Conservation (phyloP, 1,284 basidiomycete species). For the Cryptococcus jaspeensis region DNA sequence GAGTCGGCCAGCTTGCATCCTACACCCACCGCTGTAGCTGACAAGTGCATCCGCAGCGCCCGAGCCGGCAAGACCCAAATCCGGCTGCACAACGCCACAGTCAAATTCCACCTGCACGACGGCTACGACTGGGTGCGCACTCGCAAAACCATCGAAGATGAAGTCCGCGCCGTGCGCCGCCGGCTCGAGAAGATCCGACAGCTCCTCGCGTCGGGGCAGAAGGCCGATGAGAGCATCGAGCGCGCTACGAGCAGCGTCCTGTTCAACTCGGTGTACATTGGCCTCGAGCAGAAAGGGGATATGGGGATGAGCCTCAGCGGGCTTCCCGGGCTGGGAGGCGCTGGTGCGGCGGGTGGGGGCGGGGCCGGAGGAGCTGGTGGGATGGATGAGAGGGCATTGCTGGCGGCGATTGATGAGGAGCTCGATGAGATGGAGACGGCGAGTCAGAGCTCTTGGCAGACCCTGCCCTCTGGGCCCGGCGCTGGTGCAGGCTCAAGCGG, state of each 20-base stretch:
- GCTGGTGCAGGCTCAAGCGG: constrained; percentile 25
- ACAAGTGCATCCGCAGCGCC: constrained; percentile 16
- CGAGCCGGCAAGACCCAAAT: constrained; percentile 44
- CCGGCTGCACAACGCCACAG: constrained; percentile 62
- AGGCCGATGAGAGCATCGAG: constrained; percentile 74
- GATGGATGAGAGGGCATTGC: constrained; percentile 69
- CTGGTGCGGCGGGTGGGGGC: too few species aligned
- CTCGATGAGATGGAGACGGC: constrained; percentile 65
- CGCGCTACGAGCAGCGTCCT: constrained; percentile 66
- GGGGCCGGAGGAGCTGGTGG: constrained; percentile 52
- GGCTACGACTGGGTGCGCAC: constrained; percentile 93
- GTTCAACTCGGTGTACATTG: constrained; percentile 92
- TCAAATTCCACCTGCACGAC: constrained; percentile 74
- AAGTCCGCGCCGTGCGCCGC: constrained; percentile 81
- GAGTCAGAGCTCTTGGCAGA: constrained; percentile 83
- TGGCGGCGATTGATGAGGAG: constrained; percentile 89
- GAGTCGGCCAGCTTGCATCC: constrained; percentile 10
- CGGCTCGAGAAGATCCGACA: constrained; percentile 88
- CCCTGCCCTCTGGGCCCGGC: constrained; percentile 54
- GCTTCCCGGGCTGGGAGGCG: background rate
- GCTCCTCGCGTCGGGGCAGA: constrained; percentile 87
- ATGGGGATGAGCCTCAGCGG: constrained; percentile 30
- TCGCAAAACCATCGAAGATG: constrained; percentile 79
- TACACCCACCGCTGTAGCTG: too few species aligned
- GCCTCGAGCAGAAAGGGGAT: constrained; percentile 63